Percentiles rank a stretch among this genome's conserved stretches.
These are phyloP conservation scores for Cubamyces lactineus DNA, from an alignment of 768 basidiomycete species.

Conservation along the genomic window DNA sequence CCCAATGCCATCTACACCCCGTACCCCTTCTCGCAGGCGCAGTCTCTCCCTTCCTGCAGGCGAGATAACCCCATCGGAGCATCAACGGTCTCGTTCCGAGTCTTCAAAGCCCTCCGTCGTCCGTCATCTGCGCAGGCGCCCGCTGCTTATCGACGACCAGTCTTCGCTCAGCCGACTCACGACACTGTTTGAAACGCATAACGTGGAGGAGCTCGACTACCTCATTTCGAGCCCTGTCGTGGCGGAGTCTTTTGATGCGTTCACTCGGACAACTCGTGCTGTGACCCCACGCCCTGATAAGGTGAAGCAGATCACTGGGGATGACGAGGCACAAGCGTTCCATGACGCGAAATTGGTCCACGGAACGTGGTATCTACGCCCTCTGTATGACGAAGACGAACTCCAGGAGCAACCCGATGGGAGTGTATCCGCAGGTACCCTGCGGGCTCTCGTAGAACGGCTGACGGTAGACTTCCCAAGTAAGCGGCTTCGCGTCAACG, in stretches of 20 bases:
- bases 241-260: slow-evolving; percentile 26
- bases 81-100: slow-evolving; percentile 26
- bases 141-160: slow-evolving; percentile 45
- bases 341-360: slow-evolving; percentile 42
- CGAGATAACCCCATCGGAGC: slow-evolving; percentile 12
- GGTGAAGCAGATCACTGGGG: slow-evolving; percentile 43
- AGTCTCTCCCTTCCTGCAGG: slow-evolving; percentile 16
- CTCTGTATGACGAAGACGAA: slow-evolving; percentile 57
- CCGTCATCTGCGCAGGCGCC: slow-evolving; percentile 42
- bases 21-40: slow-evolving; percentile 21
- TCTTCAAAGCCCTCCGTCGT: slow-evolving; percentile 16
- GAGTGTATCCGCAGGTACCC: slow-evolving; percentile 65
- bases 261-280: slow-evolving; percentile 9
- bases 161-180: slow-evolving; percentile 40
- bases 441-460: slow-evolving; percentile 72
- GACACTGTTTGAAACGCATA: slow-evolving; percentile 42
- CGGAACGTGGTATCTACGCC: slow-evolving; percentile 58
- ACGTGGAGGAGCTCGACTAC: slow-evolving; percentile 39
- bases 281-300: slow-evolving; percentile 36
- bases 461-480: slow-evolving; percentile 65
- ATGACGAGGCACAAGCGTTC: slow-evolving; percentile 47
- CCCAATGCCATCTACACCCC: slow-evolving; percentile 15
- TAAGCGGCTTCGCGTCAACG: slow-evolving; percentile 40
- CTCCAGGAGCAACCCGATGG: slow-evolving; percentile 69
- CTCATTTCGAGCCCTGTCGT: slow-evolving; percentile 33